Conservation (phyloP, 2,329 filamentous ascomycete species). For the Neurospora sp. region DNA sequence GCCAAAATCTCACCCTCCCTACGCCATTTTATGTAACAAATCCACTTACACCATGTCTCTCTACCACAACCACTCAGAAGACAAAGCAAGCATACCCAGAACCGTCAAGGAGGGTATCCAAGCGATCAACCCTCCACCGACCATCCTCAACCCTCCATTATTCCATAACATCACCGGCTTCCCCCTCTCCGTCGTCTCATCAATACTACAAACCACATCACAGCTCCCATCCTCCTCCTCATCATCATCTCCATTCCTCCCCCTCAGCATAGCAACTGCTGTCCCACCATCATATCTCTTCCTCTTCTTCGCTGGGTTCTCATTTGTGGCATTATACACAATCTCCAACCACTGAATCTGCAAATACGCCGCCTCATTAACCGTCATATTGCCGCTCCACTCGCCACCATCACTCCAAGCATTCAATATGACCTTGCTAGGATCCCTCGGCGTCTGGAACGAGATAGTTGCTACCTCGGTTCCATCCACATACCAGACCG, state of each 20-base stretch:
- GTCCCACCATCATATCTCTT: too few species aligned
- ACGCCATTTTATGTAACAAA: neutral
- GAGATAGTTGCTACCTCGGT: constrained; percentile 39
- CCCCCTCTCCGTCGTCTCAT: constrained; percentile 26
- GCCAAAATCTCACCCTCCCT: neutral
- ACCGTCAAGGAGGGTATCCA: constrained; percentile 9
- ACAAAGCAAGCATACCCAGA: constrained; percentile 3
- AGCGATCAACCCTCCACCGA: neutral
- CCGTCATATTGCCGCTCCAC: constrained; percentile 50
- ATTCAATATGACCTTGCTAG: constrained; percentile 45
- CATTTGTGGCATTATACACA: constrained; percentile 37
- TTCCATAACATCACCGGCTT: constrained; percentile 27
- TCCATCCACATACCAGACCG: constrained; percentile 46
- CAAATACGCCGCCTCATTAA: constrained; percentile 38
- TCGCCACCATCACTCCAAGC: constrained; percentile 50
- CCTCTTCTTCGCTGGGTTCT: neutral
- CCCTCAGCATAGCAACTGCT: neutral
- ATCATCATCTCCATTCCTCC: neutral
- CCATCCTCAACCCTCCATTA: constrained; percentile 4
- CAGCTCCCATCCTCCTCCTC: constrained; percentile 11
- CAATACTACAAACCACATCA: constrained; percentile 25
- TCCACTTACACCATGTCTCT: neutral
- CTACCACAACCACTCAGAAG: neutral
- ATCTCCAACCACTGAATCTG: constrained; percentile 56
- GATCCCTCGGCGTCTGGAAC: constrained; percentile 44